A percentile compares a stretch with the other conserved stretches of the same genome.
phyloP scores from a whole-genome alignment of 306 rosid genomes.

The Rosa lucieae region DNA sequence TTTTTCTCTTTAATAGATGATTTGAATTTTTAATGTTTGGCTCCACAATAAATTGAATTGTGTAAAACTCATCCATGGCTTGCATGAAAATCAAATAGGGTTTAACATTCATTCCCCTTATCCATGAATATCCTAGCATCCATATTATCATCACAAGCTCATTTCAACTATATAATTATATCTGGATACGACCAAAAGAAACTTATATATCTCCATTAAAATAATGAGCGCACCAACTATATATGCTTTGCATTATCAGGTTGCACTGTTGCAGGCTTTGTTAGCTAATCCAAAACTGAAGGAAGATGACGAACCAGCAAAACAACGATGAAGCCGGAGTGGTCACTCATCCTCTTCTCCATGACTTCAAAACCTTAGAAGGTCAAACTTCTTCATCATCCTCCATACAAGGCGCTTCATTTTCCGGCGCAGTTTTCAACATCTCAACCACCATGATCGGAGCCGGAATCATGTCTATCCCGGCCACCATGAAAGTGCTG shows the following conservation, averaged over 20 bases:
- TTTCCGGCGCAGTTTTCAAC: slow-evolving; percentile 53
- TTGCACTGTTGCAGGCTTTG: not conserved
- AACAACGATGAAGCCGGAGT: not conserved
- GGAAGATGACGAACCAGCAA: slow-evolving; percentile 1
- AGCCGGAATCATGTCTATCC: slow-evolving; percentile 68
- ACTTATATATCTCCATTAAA: not conserved
- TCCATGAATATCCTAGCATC: too few relatives aligned
- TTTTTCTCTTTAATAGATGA: too few relatives aligned
- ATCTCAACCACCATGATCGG: slow-evolving; percentile 60
- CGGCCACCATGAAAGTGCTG: slow-evolving; percentile 60
- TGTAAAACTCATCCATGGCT: too few relatives aligned
- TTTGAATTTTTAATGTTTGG: too few relatives aligned
- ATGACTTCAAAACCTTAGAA: slow-evolving; percentile 6
- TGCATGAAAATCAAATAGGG: not conserved
- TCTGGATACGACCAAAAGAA: not conserved
- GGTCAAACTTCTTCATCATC: slow-evolving; percentile 6
- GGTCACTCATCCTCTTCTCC: slow-evolving; percentile 19
- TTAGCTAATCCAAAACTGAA: not conserved
- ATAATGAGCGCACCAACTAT: not conserved
- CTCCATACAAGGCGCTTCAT: slow-evolving; percentile 13
- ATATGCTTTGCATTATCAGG: not conserved
- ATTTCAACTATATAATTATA: not conserved
- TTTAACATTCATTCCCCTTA: not conserved
- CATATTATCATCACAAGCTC: not conserved
- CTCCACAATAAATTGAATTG: too few relatives aligned